Conservation (phyloP, 148 eudicot genomes). For the Amaranthus hypochondriacus region DNA sequence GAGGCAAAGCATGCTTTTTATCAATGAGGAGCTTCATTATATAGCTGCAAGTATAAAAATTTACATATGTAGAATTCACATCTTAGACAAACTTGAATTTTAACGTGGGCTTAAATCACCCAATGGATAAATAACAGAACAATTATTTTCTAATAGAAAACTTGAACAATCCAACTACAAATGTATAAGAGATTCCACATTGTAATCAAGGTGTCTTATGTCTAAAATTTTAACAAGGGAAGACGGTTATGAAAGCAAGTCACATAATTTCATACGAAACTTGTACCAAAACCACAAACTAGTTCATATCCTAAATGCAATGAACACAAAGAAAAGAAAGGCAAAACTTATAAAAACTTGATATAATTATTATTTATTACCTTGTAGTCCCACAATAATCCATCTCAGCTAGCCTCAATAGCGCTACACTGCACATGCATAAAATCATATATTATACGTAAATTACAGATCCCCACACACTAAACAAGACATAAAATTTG, state of each 20-base stretch:
- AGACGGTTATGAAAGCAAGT: too few species aligned
- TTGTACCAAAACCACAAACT: too few species aligned
- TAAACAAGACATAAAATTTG: not conserved
- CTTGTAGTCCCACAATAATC: constrained; percentile 96
- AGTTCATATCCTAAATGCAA: not conserved
- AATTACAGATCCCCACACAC: not conserved
- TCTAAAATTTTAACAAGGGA: too few species aligned
- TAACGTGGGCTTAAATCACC: not conserved
- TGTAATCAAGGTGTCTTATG: too few species aligned
- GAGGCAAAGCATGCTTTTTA: constrained; percentile 89
- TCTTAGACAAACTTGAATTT: not conserved
- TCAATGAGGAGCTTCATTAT: constrained; percentile 81
- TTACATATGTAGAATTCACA: not conserved
- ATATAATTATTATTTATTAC: constrained; percentile 35
- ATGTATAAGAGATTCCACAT: not conserved
- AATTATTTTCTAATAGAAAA: not conserved
- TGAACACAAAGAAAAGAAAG: not conserved
- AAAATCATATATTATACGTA: constrained; percentile 5
- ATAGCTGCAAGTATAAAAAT: constrained; percentile 50
- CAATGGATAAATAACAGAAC: not conserved
- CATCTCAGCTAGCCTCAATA: constrained; percentile 84
- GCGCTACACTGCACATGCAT: constrained; percentile 62
- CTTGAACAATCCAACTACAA: not conserved
- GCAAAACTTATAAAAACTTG: not conserved
- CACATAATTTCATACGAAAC: too few species aligned